phyloP scores from a whole-genome alignment of 2,329 filamentous ascomycete species.

The Neoarthrinium moseri region DNA sequence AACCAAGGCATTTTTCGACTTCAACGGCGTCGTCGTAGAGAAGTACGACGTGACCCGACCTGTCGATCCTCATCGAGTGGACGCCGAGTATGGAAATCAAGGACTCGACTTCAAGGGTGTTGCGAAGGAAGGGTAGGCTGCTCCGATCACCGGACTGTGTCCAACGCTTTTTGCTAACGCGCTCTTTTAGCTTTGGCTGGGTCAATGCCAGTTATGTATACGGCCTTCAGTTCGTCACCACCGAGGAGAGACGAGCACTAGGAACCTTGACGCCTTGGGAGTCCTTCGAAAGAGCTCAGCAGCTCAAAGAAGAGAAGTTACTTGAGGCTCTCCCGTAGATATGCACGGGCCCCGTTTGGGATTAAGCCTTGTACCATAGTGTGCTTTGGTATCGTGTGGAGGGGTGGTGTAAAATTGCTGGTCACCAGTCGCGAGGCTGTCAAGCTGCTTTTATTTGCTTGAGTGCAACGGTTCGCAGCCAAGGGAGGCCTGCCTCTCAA shows the following conservation, averaged over 20 bases:
- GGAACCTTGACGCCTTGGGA: conserved; percentile 87
- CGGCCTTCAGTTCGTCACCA: conserved; percentile 82
- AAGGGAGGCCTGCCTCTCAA: too few relatives aligned
- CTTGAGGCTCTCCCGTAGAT: conserved; percentile 31
- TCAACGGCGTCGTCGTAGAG: conserved; percentile 96
- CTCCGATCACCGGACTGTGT: conserved; percentile 9
- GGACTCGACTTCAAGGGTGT: conserved; percentile 94
- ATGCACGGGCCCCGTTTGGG: too few relatives aligned
- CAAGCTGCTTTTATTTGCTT: too few relatives aligned
- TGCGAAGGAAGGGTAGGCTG: conserved; percentile 86
- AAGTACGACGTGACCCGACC: conserved; percentile 96
- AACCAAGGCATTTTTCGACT: conserved; percentile 96
- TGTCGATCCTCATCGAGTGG: conserved; percentile 87
- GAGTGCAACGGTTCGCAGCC: too few relatives aligned
- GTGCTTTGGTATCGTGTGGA: too few relatives aligned
- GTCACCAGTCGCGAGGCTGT: too few relatives aligned
- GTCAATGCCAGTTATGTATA: conserved; percentile 98
- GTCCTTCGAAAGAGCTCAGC: conserved; percentile 70
- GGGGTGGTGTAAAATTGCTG: too few relatives aligned
- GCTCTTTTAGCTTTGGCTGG: conserved; percentile 78
- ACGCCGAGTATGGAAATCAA: conserved; percentile 97
- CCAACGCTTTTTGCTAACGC: not conserved
- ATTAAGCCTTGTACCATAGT: too few relatives aligned
- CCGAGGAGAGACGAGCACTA: conserved; percentile 84
- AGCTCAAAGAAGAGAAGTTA: conserved; percentile 52